Conservation (phyloP, 2,329 filamentous ascomycete species). For the Chrysosporium queenslandicum region DNA sequence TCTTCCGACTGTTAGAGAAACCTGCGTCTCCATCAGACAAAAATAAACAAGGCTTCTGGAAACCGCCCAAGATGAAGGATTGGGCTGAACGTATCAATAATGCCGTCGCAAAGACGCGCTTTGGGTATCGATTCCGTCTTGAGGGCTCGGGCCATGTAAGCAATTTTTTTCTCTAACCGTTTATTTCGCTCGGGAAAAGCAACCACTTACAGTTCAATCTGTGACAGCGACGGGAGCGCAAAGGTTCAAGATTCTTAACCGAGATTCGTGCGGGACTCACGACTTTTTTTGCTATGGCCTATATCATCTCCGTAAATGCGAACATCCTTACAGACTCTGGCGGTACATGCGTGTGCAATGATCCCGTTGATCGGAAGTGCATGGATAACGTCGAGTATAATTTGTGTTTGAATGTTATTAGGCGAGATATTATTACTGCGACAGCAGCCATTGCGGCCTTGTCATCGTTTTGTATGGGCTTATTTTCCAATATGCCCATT, state of each 20-base stretch:
- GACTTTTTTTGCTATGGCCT: conserved; percentile 72
- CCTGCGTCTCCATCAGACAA: not conserved
- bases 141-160: conserved; percentile 74
- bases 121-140: conserved; percentile 67
- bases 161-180: too few relatives aligned
- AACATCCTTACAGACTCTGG: conserved; percentile 61
- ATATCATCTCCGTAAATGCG: conserved; percentile 63
- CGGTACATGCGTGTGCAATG: conserved; percentile 64
- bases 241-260: conserved; percentile 68
- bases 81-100: conserved; percentile 45
- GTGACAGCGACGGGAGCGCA: conserved; percentile 55
- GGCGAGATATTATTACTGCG: conserved; percentile 71
- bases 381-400: conserved; percentile 39
- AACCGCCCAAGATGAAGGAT: not conserved
- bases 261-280: conserved; percentile 75
- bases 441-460: conserved; percentile 74
- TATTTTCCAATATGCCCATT: conserved; percentile 71
- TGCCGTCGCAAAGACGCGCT: conserved; percentile 52
- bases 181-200: too few relatives aligned
- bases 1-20: not conserved
- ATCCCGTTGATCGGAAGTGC: conserved; percentile 40
- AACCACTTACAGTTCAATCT: not conserved
- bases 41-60: not conserved
- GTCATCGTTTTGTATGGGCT: conserved; percentile 71
- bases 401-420: conserved; percentile 46